Evolutionary conservation across 1,284 basidiomycete genomes (phyloP).

Genomic region (Tremellales sp.): DNA sequence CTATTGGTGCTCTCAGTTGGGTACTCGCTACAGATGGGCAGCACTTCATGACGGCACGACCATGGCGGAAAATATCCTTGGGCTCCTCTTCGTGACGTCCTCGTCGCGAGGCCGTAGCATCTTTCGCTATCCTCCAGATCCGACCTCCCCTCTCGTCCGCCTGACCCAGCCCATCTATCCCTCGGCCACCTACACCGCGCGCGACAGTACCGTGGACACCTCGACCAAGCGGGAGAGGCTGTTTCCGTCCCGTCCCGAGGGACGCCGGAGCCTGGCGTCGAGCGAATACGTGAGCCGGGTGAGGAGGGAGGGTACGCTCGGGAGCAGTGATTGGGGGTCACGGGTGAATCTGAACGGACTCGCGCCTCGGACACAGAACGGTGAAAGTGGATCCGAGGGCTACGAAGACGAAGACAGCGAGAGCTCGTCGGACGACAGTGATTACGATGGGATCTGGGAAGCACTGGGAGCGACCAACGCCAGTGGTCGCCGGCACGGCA

Average conservation of each 20-base stretch:
- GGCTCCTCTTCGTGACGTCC: conserved; percentile 42
- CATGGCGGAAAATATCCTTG: conserved; percentile 47
- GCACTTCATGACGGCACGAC: too few species aligned
- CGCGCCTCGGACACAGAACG: background rate
- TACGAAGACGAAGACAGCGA: conserved; percentile 3
- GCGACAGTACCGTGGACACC: conserved; percentile 21
- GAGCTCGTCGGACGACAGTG: conserved; percentile 17
- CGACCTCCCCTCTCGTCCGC: conserved; percentile 37
- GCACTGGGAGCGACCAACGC: background rate
- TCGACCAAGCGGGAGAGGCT: background rate
- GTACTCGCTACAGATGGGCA: too few species aligned
- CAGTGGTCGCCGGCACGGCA: background rate
- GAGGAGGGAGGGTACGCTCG: background rate
- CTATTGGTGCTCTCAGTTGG: too few species aligned
- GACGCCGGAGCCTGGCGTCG: background rate
- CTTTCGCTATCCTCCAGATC: conserved; percentile 45
- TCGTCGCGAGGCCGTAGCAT: conserved; percentile 37
- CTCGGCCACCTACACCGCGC: conserved; percentile 37
- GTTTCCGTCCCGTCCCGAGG: background rate
- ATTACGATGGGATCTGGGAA: conserved; percentile 17
- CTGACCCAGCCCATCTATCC: conserved; percentile 44
- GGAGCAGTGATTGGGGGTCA: conserved; percentile 2
- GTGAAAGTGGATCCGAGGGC: conserved; percentile 5
- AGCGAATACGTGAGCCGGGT: background rate
- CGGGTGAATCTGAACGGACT: too few species aligned